A percentile compares a stretch with the other conserved stretches of the same genome.
Conservation (phyloP, 768 basidiomycete genomes). For the Amanita subjunquillea region DNA sequence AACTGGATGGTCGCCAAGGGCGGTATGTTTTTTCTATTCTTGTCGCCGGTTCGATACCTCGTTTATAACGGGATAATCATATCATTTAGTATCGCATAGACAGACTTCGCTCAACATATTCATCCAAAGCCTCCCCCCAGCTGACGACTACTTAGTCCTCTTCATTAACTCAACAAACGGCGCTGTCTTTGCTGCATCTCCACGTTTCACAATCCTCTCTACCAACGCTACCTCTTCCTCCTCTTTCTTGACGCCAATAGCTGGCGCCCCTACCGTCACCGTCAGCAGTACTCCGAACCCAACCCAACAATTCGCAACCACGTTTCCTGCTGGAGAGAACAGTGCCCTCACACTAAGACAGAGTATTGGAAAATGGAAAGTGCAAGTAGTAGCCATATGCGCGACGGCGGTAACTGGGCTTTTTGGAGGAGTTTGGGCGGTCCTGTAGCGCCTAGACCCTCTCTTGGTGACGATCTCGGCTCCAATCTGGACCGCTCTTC, state of each 20-base stretch:
- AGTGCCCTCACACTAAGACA: conserved; percentile 4
- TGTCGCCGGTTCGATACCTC: background rate
- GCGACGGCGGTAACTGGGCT: background rate
- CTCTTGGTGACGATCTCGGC: too few relatives aligned
- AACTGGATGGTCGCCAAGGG: conserved; percentile 54
- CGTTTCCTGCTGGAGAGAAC: conserved; percentile 28
- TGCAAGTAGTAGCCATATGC: background rate
- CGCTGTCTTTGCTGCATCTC: conserved; percentile 49
- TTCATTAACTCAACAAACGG: conserved; percentile 69
- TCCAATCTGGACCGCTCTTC: too few relatives aligned
- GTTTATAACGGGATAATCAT: background rate
- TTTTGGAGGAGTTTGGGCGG: background rate
- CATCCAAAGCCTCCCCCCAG: conserved; percentile 53
- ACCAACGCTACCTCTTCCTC: conserved; percentile 20
- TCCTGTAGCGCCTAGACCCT: background rate
- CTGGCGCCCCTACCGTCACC: conserved; percentile 52
- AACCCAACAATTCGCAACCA: conserved; percentile 46
- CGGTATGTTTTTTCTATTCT: conserved; percentile 33
- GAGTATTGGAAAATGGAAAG: background rate
- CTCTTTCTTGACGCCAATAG: conserved; percentile 19
- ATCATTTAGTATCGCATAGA: background rate
- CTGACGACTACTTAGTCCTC: conserved; percentile 69
- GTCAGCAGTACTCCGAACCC: conserved; percentile 60
- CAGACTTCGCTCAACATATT: conserved; percentile 42
- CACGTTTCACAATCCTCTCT: conserved; percentile 48